phyloP scores from a whole-genome alignment of 202 grass and related monocot genomes.

The Hordeum pubiflorum region DNA sequence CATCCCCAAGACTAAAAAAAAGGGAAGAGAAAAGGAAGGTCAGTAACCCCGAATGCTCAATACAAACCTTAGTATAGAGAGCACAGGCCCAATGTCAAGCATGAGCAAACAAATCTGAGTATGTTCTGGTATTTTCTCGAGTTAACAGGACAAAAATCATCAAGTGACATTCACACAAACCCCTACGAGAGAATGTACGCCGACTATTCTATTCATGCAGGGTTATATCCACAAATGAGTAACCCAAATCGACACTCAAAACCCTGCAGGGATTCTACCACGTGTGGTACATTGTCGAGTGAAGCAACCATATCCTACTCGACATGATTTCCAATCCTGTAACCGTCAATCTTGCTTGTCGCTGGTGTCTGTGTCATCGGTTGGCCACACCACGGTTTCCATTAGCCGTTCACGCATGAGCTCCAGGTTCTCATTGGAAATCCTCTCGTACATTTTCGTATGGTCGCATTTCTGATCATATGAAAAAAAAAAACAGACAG shows the following conservation, averaged over 20 bases:
- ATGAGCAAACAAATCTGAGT: neutral
- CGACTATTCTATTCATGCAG: slow-evolving; percentile 1
- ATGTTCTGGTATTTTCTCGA: neutral
- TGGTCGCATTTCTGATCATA: slow-evolving; percentile 81
- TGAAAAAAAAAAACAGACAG: neutral
- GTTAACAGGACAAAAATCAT: neutral
- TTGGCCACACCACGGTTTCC: slow-evolving; percentile 75
- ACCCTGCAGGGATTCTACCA: neutral
- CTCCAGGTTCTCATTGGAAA: slow-evolving; percentile 77
- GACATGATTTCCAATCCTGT: neutral
- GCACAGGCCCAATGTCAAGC: neutral
- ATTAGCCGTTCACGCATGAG: slow-evolving; percentile 73
- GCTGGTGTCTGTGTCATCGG: slow-evolving; percentile 48
- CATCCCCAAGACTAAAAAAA: neutral
- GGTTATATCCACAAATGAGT: slow-evolving; percentile 15
- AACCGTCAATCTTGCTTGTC: slow-evolving; percentile 39
- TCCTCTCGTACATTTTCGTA: slow-evolving; percentile 60
- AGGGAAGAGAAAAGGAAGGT: neutral
- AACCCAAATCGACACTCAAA: neutral
- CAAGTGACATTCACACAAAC: neutral
- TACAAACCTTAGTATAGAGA: neutral
- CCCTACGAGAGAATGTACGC: neutral
- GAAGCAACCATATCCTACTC: slow-evolving; percentile 3
- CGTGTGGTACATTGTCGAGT: neutral
- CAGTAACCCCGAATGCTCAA: neutral